Conservation (phyloP, 345 rosid species). For the Bretschneidera sinensis region DNA sequence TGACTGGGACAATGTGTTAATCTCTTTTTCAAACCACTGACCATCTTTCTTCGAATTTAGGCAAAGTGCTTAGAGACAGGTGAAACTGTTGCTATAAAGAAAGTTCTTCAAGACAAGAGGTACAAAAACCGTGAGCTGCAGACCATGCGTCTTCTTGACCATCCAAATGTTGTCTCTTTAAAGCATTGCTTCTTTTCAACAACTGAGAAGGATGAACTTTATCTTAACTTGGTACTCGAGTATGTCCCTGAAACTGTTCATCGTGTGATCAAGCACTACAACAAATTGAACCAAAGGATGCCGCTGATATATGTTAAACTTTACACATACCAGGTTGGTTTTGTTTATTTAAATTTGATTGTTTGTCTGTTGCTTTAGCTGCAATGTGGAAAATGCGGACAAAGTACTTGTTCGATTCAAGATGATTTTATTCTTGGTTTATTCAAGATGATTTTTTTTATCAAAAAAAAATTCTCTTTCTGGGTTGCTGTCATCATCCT, state of each 20-base stretch:
- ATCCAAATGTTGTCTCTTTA: slow-evolving; percentile 78
- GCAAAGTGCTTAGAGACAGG: slow-evolving; percentile 96
- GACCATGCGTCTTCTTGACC: slow-evolving; percentile 97
- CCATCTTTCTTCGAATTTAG: slow-evolving; percentile 26
- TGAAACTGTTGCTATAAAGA: slow-evolving; percentile 96
- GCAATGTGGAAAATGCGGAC: neutral
- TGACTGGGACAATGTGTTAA: neutral
- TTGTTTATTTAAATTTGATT: neutral
- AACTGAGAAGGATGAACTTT: slow-evolving; percentile 91
- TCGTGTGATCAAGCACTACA: slow-evolving; percentile 87
- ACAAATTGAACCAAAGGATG: slow-evolving; percentile 87
- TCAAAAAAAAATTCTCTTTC: no score
- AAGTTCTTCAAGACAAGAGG: slow-evolving; percentile 94
- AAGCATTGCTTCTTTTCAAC: slow-evolving; percentile 99
- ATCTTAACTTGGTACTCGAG: slow-evolving; percentile 93
- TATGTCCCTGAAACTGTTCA: slow-evolving; percentile 95
- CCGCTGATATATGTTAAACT: slow-evolving; percentile 90
- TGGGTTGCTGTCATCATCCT: neutral
- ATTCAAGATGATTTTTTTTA: no score
- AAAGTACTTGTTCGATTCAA: no score
- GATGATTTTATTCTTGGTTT: neutral
- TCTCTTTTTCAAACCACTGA: neutral
- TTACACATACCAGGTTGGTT: slow-evolving; percentile 77
- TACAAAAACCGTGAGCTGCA: slow-evolving; percentile 98
- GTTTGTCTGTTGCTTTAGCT: neutral